A percentile compares a stretch with the other conserved stretches of the same genome.
Conservation (phyloP, 2,329 filamentous ascomycete genomes). For the Nemania diffusa region DNA sequence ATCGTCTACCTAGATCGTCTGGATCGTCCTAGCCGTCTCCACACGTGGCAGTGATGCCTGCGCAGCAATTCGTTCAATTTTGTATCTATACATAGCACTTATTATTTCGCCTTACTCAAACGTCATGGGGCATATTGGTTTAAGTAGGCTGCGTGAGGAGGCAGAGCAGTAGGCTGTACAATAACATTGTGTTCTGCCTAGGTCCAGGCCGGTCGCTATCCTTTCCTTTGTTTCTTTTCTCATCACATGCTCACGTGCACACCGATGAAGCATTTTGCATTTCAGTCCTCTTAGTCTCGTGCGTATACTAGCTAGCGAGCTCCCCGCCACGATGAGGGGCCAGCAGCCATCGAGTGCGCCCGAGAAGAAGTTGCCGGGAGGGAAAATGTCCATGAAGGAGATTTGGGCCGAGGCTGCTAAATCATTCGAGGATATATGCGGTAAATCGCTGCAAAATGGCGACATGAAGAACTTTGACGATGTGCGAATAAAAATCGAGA, state of each 20-base stretch:
- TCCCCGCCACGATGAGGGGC: background rate
- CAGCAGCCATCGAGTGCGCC: background rate
- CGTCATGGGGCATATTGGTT: no score
- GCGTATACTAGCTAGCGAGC: background rate
- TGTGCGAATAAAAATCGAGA: constrained; percentile 38
- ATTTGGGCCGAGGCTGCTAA: constrained; percentile 34
- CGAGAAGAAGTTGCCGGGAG: background rate
- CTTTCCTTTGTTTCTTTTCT: background rate
- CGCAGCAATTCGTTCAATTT: no score
- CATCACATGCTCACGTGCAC: background rate
- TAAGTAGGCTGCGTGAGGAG: background rate
- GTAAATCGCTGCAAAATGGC: constrained; percentile 39
- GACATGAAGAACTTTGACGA: constrained; percentile 42
- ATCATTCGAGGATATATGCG: constrained; percentile 40
- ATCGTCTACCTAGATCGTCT: no score
- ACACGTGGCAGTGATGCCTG: background rate
- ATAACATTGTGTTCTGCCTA: background rate
- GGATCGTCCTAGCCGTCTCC: background rate
- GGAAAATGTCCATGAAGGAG: constrained; percentile 15
- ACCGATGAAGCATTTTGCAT: background rate
- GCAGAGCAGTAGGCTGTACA: background rate
- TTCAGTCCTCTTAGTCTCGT: background rate
- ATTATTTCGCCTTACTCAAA: no score
- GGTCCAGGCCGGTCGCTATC: background rate
- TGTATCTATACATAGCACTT: no score